These are phyloP conservation scores for Wickerhamomyces rabaulensis DNA, from an alignment of 805 yeast species.

Conservation along the genomic window DNA sequence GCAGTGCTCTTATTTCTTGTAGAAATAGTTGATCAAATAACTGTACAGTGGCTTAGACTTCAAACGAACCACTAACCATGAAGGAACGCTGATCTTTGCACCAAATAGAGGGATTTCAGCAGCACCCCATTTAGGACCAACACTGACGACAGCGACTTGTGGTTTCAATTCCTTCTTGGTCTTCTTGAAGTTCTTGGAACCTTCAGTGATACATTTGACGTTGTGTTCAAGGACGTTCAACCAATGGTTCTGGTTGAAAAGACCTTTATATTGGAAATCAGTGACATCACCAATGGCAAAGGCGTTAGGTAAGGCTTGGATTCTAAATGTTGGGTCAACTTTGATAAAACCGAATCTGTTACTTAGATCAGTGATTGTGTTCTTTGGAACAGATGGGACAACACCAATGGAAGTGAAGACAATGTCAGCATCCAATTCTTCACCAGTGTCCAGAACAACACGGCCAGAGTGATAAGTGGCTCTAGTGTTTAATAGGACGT, in stretches of 20 bases:
- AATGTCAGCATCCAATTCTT: constrained; percentile 2
- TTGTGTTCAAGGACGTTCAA: constrained; percentile 15
- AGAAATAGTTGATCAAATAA: background rate
- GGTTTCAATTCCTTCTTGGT: background rate
- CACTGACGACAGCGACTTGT: constrained; percentile 10
- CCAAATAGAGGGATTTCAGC: constrained; percentile 26
- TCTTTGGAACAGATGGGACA: constrained; percentile 19
- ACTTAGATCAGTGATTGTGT: constrained; percentile 7
- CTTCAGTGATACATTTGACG: constrained; percentile 4
- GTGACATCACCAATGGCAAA: constrained; percentile 32
- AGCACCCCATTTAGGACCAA: constrained; percentile 23
- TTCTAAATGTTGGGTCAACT: constrained; percentile 21
- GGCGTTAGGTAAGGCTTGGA: constrained; percentile 11
- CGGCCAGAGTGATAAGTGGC: constrained; percentile 2
- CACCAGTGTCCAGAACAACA: background rate
- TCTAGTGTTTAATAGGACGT: constrained; percentile 5
- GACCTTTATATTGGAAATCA: constrained; percentile 21
- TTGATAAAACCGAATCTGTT: constrained; percentile 16
- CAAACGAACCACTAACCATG: constrained; percentile 11
- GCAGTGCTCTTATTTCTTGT: background rate
- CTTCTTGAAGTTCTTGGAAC: background rate
- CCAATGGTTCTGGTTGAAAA: constrained; percentile 10
- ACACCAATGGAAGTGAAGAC: constrained; percentile 16
- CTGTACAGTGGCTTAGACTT: constrained; percentile 19
- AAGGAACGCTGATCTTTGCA: constrained; percentile 15